phyloP scores from a whole-genome alignment of 345 rosid genomes.

The Psidium guajava region DNA sequence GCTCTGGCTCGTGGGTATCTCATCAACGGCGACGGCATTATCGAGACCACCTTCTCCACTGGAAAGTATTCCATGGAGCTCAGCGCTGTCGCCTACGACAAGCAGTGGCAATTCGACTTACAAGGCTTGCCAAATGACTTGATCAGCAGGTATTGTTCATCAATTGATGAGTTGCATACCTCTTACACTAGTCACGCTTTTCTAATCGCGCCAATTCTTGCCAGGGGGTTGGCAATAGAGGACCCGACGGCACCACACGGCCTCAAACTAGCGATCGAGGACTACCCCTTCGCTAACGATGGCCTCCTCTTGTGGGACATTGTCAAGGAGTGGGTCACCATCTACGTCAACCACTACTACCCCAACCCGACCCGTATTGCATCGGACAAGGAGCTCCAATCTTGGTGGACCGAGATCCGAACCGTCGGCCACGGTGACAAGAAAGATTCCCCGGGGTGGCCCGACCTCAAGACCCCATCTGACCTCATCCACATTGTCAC shows the following conservation, averaged over 20 bases:
- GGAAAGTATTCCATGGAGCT: constrained; percentile 44
- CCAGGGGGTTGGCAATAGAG: constrained; percentile 17
- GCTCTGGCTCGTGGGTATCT: constrained; percentile 51
- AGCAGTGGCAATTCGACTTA: constrained; percentile 39
- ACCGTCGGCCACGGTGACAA: constrained; percentile 39
- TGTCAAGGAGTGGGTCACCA: constrained; percentile 14
- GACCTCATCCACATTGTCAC: constrained; percentile 27
- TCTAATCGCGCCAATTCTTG: not conserved
- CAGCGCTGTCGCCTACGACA: constrained; percentile 42
- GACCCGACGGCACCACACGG: constrained; percentile 16
- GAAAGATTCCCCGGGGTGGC: constrained; percentile 48
- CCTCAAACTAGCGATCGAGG: constrained; percentile 15
- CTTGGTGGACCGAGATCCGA: constrained; percentile 24
- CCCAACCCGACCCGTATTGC: not conserved
- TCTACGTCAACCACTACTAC: constrained; percentile 15
- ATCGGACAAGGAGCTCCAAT: constrained; percentile 22
- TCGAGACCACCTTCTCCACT: constrained; percentile 48
- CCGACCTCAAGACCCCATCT: constrained; percentile 11
- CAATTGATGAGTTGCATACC: not conserved
- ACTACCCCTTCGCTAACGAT: constrained; percentile 23
- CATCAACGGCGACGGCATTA: constrained; percentile 44
- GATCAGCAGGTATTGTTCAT: constrained; percentile 24
- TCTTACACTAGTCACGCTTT: too few species aligned
- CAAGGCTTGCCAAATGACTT: constrained; percentile 48
- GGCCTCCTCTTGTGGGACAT: constrained; percentile 20